Conservation (phyloP, 352 stramenopile species). For the Phytopythium montanum region DNA sequence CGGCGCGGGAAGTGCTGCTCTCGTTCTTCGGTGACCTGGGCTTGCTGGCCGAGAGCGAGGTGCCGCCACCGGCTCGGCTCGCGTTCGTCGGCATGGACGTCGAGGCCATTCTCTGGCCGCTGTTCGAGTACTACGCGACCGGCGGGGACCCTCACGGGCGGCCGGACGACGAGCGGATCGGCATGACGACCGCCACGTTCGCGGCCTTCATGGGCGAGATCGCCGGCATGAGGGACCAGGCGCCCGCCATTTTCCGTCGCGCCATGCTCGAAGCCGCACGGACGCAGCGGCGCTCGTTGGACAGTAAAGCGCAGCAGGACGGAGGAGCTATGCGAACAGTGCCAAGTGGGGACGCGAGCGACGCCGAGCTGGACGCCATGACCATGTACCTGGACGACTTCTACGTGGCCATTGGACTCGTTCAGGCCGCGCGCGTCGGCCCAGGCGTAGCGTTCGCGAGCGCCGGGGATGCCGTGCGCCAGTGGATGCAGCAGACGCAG, state of each 20-base stretch:
- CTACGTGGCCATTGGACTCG: slow-evolving; percentile 59
- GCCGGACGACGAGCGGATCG: slow-evolving; percentile 29
- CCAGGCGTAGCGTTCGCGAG: slow-evolving; percentile 24
- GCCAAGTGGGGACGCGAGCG: neutral
- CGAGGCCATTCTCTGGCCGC: slow-evolving; percentile 68
- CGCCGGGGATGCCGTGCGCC: slow-evolving; percentile 51
- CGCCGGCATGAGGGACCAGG: slow-evolving; percentile 21
- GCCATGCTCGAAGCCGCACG: slow-evolving; percentile 34
- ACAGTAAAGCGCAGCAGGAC: neutral
- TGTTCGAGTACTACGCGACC: slow-evolving; percentile 75
- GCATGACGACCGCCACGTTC: slow-evolving; percentile 50
- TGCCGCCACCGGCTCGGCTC: slow-evolving; percentile 28
- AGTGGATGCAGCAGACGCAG: slow-evolving; percentile 76
- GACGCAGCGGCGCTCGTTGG: neutral
- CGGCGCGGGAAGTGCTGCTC: slow-evolving; percentile 55
- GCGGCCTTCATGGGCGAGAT: slow-evolving; percentile 70
- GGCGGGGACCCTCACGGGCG: slow-evolving; percentile 3
- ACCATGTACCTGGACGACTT: slow-evolving; percentile 67
- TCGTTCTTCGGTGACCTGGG: slow-evolving; percentile 69
- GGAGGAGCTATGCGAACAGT: neutral
- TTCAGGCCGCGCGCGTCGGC: slow-evolving; percentile 39
- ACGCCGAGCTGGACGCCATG: slow-evolving; percentile 9
- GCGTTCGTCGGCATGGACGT: slow-evolving; percentile 68
- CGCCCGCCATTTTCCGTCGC: slow-evolving; percentile 42
- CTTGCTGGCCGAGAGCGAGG: slow-evolving; percentile 40